phyloP scores from a whole-genome alignment of 768 basidiomycete species.

The Multifurca ochricompacta region DNA sequence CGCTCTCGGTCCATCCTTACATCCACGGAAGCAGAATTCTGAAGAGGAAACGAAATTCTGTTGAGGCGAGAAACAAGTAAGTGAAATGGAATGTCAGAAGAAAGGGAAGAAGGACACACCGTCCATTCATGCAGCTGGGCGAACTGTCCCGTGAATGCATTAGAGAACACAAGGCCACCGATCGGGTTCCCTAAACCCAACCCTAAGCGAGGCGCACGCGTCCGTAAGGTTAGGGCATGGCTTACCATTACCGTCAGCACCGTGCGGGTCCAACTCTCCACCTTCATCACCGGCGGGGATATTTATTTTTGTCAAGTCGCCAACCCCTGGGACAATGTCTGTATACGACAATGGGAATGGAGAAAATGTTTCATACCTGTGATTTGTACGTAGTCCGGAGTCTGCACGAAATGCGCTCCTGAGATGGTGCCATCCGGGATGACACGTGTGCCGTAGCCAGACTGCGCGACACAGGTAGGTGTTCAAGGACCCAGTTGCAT shows the following conservation, averaged over 20 bases:
- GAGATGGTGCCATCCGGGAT: conserved; percentile 68
- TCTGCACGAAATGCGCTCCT: conserved; percentile 61
- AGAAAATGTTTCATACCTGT: conserved; percentile 4
- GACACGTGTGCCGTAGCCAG: conserved; percentile 52
- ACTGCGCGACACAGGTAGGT: conserved; percentile 28
- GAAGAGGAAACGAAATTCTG: conserved; percentile 55
- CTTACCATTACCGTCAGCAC: conserved; percentile 49
- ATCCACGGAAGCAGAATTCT: conserved; percentile 68
- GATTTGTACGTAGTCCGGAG: conserved; percentile 58
- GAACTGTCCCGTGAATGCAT: conserved; percentile 41
- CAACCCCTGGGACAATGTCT: conserved; percentile 37
- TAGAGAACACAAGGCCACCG: conserved; percentile 65
- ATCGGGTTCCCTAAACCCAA: conserved; percentile 43
- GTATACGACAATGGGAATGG: not conserved
- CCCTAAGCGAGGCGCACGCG: not conserved
- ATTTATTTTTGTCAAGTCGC: conserved; percentile 59
- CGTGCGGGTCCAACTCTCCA: conserved; percentile 67
- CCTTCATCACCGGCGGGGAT: conserved; percentile 50
- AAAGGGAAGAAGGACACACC: conserved; percentile 26
- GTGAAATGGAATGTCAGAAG: not conserved
- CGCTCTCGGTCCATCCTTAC: conserved; percentile 44
- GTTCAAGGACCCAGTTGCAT: no score
- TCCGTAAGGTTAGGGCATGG: not conserved
- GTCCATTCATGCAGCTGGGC: conserved; percentile 70
- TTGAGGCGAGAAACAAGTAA: not conserved